Evolutionary conservation across 306 rosid species (phyloP).

Genomic region (Adenanthera pavonina): DNA sequence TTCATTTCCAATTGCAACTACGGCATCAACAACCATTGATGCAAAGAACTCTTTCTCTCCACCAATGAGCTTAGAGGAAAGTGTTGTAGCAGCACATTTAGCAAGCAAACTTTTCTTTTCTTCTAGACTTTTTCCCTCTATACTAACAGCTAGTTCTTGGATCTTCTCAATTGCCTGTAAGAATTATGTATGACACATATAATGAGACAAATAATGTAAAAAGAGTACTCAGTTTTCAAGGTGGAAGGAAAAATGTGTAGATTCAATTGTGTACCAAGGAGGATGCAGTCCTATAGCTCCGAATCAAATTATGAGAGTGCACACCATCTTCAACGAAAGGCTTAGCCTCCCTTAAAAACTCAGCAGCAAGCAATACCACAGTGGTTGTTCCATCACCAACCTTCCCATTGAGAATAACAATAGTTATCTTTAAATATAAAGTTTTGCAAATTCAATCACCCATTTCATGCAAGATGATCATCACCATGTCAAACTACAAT

Average conservation of each 20-base stretch:
- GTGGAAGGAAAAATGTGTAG: neutral
- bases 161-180: conserved; percentile 85
- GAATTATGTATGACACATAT: neutral
- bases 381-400: conserved; percentile 99
- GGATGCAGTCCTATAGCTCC: conserved; percentile 85
- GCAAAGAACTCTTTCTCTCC: conserved; percentile 99
- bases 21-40: conserved; percentile 93
- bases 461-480: conserved; percentile 9
- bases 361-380: conserved; percentile 95
- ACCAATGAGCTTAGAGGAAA: conserved; percentile 96
- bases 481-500: neutral
- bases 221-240: neutral
- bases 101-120: conserved; percentile 89
- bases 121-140: conserved; percentile 94
- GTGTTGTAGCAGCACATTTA: conserved; percentile 97
- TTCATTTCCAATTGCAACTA: conserved; percentile 82
- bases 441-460: conserved; percentile 18
- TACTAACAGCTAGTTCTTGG: conserved; percentile 82
- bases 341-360: conserved; percentile 93
- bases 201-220: neutral
- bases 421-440: neutral
- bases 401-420: conserved; percentile 47
- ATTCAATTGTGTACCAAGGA: conserved; percentile 55
- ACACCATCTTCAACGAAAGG: conserved; percentile 97
- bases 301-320: conserved; percentile 88